phyloP scores from a whole-genome alignment of 2,329 filamentous ascomycete genomes.

The Macrophomina tecta region DNA sequence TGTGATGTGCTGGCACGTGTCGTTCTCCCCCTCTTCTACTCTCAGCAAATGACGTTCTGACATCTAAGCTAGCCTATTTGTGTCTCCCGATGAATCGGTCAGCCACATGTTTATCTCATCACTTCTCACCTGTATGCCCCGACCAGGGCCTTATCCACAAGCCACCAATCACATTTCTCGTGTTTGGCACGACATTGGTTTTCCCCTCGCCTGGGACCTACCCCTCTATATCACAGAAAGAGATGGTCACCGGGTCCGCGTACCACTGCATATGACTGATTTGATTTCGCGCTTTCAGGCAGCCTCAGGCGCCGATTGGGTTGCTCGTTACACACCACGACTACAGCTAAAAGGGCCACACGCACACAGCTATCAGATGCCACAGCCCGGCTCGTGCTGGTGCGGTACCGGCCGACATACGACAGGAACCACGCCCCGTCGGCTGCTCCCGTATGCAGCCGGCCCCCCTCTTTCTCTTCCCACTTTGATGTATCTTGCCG shows the following conservation, averaged over 20 bases:
- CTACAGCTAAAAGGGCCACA: neutral
- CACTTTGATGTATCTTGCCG: neutral
- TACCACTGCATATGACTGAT: neutral
- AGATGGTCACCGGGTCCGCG: conserved; percentile 8
- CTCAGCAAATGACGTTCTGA: neutral
- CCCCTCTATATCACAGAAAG: neutral
- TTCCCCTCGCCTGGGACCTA: neutral
- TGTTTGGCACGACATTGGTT: neutral
- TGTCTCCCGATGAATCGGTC: neutral
- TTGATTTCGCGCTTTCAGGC: neutral
- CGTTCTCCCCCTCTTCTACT: neutral
- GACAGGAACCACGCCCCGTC: neutral
- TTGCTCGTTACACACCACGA: neutral
- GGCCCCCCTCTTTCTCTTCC: neutral
- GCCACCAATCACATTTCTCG: neutral
- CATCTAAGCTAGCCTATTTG: conserved; percentile 15
- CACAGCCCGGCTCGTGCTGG: neutral
- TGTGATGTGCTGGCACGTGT: neutral
- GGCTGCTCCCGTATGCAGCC: too few species aligned
- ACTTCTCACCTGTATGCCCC: neutral
- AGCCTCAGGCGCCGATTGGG: neutral
- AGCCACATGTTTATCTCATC: conserved; percentile 18
- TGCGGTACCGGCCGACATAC: neutral
- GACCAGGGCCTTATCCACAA: neutral
- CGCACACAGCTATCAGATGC: neutral